A percentile compares a stretch with the other conserved stretches of the same genome.
phyloP scores from a whole-genome alignment of 164 flowering plant species.

The Tetrastigma voinierianum region DNA sequence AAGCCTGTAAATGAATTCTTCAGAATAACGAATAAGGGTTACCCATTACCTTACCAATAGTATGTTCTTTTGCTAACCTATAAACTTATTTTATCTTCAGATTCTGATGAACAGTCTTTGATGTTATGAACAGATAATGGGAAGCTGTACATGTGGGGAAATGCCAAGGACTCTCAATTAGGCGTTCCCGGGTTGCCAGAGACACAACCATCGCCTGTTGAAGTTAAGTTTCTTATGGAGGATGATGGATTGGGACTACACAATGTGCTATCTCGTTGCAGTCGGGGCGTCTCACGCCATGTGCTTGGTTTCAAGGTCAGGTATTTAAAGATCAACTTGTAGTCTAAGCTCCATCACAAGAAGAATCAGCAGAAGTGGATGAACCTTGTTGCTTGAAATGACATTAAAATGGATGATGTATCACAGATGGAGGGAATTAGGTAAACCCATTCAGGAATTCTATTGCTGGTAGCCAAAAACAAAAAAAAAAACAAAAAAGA shows the following conservation, averaged over 20 bases:
- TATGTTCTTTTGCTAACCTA: no score
- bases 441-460: no score
- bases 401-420: no score
- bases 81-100: no score
- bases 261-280: slow-evolving; percentile 62
- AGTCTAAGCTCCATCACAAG: neutral
- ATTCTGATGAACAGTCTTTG: neutral
- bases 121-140: slow-evolving; percentile 54
- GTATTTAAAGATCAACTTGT: neutral
- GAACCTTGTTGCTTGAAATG: no score
- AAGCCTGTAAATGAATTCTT: no score
- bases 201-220: slow-evolving; percentile 57
- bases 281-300: slow-evolving; percentile 89
- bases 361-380: neutral
- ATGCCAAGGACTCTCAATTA: slow-evolving; percentile 73
- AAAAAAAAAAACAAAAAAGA: no score
- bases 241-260: slow-evolving; percentile 67
- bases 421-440: no score
- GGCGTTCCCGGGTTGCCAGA: slow-evolving; percentile 91
- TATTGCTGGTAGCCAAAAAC: no score
- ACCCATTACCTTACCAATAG: no score
- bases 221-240: slow-evolving; percentile 70
- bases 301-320: slow-evolving; percentile 65
- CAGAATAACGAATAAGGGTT: no score
- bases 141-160: slow-evolving; percentile 92